Conservation (phyloP, 805 yeast genomes). For the Metschnikowia picachoensis region DNA sequence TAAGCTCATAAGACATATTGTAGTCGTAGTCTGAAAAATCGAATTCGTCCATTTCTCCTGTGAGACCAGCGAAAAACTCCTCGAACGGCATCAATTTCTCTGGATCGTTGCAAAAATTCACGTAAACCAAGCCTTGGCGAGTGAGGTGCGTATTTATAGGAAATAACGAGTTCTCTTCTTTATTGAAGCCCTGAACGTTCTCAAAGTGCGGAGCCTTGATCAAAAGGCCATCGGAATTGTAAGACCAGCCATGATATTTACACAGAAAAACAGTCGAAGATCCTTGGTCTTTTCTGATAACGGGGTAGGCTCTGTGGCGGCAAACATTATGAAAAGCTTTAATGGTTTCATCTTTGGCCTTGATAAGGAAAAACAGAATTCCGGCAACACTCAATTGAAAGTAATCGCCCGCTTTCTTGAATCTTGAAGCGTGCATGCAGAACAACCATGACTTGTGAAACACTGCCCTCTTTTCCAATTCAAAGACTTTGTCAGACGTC, state of each 20-base stretch:
- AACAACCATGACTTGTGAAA: constrained; percentile 56
- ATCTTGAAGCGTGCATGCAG: constrained; percentile 49
- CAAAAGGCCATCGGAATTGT: constrained; percentile 55
- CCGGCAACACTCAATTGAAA: constrained; percentile 49
- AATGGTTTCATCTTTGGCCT: constrained; percentile 46
- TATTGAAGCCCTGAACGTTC: constrained; percentile 53
- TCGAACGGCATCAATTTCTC: constrained; percentile 46
- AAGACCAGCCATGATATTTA: constrained; percentile 64
- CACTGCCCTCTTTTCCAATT: constrained; percentile 54
- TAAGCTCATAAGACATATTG: constrained; percentile 61
- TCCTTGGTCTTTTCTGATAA: constrained; percentile 55
- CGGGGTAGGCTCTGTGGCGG: constrained; percentile 64
- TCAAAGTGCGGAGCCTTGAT: constrained; percentile 63
- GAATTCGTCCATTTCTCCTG: constrained; percentile 50
- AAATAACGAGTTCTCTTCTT: constrained; percentile 51
- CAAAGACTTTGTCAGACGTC: constrained; percentile 56
- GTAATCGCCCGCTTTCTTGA: constrained; percentile 57
- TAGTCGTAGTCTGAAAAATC: constrained; percentile 60
- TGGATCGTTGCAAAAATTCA: constrained; percentile 46
- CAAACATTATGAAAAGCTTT: constrained; percentile 64
- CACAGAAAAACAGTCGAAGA: constrained; percentile 57
- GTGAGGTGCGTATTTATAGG: constrained; percentile 53
- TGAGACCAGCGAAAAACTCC: constrained; percentile 49
- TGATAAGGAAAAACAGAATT: constrained; percentile 52
- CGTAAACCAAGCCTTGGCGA: constrained; percentile 52